These are phyloP conservation scores for Oryza punctata DNA, from an alignment of 176 grass and related monocot species.

Conservation along the genomic window DNA sequence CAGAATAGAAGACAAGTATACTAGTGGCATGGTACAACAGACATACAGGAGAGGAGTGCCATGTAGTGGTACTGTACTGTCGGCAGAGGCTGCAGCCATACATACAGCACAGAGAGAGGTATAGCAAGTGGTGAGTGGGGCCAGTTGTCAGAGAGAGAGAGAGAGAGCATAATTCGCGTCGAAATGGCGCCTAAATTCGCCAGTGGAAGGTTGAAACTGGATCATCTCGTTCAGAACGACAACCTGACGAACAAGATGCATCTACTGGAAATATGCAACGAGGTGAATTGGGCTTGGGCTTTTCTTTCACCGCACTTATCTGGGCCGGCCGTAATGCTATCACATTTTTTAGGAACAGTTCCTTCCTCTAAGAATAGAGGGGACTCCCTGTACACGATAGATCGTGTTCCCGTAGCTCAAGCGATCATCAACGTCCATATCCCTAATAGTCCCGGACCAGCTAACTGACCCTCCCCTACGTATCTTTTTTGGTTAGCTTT, in stretches of 20 bases:
- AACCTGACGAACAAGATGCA: background rate
- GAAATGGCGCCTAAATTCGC: background rate
- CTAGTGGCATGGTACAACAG: background rate
- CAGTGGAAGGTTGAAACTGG: background rate
- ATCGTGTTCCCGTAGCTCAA: too few species aligned
- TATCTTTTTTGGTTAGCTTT: too few species aligned
- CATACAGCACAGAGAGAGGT: background rate
- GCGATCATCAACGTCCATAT: too few species aligned
- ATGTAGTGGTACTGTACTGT: background rate
- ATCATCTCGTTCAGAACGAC: background rate
- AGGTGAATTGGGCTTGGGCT: background rate
- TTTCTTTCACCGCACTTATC: background rate
- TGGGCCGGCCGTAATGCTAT: background rate
- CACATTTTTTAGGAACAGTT: too few species aligned
- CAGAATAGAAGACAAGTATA: background rate
- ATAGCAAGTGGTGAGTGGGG: background rate
- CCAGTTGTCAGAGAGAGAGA: background rate
- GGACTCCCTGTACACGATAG: too few species aligned
- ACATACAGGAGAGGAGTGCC: background rate
- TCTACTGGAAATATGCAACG: background rate
- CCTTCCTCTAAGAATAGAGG: too few species aligned
- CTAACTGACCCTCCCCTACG: too few species aligned
- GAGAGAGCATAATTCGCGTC: background rate
- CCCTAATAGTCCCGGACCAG: too few species aligned
- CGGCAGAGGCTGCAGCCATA: background rate